Base-by-base conservation (phyloP, 23 red algal genomes). In the Gracilaria domingensis region DNA sequence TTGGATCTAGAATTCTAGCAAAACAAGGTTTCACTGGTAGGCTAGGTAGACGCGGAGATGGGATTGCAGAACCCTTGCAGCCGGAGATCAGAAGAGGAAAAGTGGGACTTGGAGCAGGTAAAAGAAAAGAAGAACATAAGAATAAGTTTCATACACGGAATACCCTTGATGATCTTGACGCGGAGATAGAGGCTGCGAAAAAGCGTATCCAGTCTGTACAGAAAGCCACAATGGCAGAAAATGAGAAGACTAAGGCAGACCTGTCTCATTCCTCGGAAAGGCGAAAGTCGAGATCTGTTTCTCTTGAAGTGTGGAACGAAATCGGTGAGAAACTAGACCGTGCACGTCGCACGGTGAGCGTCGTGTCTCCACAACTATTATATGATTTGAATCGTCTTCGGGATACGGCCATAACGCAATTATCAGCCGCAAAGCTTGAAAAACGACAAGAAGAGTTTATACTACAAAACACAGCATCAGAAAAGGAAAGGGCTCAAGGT, bases 1-100 rank as follows among this genome's bases (percentile, higher is more conserved):
- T 96, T 79, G 95, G 82, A 38, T 85, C 80, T 2, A 91, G 80
- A 66, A 80, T 96, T 36, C 80, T 96, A 1, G 89, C 74, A 23
- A 87, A 90, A 48, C 82, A 92, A 70, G 95, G 88, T 23, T 96
- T 93, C 69, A 80, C 81, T 0, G 95, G 88, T 11, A 45, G 88
- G 25, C 70, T 96, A 14, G 95, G 95, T 21, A 66, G 54, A 29
- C 65, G 60, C 35, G 95, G 36, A 48, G 77, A 92, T 83, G 95
- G 95, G 32, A 85, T 90, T 34, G 42, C 61, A 44, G 85, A 72
- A 79, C 95, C 95, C 45, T 39, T 96, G 14, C 81, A 89, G 56
- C 62, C 78, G 23, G 60, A 85, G 37, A 55, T 82, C 4, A 50
- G 93, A 48, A 86, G 86, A 26, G 81, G 81, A 24, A 58, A 84